phyloP scores from a whole-genome alignment of 345 rosid genomes.

The Raphanus sativus region DNA sequence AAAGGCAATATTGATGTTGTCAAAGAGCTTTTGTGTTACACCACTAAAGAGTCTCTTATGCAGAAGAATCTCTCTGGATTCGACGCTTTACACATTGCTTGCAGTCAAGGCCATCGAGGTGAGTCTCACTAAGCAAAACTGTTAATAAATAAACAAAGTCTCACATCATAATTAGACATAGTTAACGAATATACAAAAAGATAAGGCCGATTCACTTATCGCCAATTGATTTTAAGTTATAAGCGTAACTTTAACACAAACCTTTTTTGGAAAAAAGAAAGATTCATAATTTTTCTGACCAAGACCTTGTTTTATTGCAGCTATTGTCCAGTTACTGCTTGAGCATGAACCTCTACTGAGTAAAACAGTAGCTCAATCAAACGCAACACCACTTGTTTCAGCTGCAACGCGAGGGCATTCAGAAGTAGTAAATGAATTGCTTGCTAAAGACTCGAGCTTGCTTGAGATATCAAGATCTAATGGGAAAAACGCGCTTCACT shows the following conservation, averaged over 20 bases:
- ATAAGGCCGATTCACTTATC: background rate
- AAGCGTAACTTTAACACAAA: background rate
- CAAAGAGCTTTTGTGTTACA: constrained; percentile 60
- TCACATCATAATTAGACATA: background rate
- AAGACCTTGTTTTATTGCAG: constrained; percentile 45
- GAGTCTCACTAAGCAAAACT: constrained; percentile 6
- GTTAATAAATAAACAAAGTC: background rate
- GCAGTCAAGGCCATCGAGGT: constrained; percentile 86
- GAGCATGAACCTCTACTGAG: constrained; percentile 62
- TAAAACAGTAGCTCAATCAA: constrained; percentile 76
- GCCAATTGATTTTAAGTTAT: background rate
- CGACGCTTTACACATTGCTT: constrained; percentile 78
- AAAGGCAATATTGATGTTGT: constrained; percentile 82
- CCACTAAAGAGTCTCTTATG: constrained; percentile 58
- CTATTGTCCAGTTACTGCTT: constrained; percentile 67
- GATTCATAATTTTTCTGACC: background rate
- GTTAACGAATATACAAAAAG: background rate
- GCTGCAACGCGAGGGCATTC: constrained; percentile 82
- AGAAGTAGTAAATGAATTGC: constrained; percentile 60
- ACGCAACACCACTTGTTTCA: constrained; percentile 79
- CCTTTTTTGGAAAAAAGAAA: background rate
- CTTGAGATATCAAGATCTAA: constrained; percentile 64
- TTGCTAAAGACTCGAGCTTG: constrained; percentile 60
- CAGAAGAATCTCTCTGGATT: constrained; percentile 70
- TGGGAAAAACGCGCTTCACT: constrained; percentile 89